Evolutionary conservation across 345 rosid genomes (phyloP), one percentile per base, ranked within the genome.

Genomic region (Euphorbia peplus): DNA sequence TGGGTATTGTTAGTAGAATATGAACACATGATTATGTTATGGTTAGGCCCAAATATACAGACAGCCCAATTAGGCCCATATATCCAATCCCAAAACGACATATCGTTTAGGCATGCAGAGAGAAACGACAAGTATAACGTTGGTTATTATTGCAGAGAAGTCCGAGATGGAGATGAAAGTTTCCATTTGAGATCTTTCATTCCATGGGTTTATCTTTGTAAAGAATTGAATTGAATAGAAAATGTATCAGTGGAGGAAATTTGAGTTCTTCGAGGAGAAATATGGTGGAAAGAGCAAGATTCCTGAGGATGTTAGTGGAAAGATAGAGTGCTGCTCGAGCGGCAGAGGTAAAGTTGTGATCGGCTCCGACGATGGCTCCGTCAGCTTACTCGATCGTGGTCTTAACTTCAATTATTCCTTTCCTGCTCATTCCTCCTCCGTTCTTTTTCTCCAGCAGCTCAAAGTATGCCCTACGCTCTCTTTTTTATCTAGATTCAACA

Each of bases 251-350:
- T 95, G 85, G 98, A 86, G 99, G 78, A 95, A 95, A 81, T 95
- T 95, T 80, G 99, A 95, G 11, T 95, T 95, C 86, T 95, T 95
- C 84, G 96, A 95, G 86, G 98, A 95, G 83, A 95, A 91, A 81
- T 85, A 87, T 73, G 90, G 90, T 8, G 91, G 96, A 9, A 86
- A 91, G 79, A 61, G 79, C 79, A 39, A 55, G 78, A 86, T 95
- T 60, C 99, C 99, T 0, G 97, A 87, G n/a, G 98, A 91, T 37
- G 86, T 91, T 4, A 41, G 63, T 9, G 98, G 98, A 41, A 84
- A 78, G 70, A 82, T 90, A 55, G 77, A 77, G 73, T 90, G 97
- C 75, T 88, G 96, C 85, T 91, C 98, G 30, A 88, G 99, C 81
- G 98, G 99, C 72, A 87, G 97, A 55, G 99, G 99, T 5, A 95